These are phyloP conservation scores for Solanum bulbocastanum DNA, from an alignment of 257 asterid genomes.

Conservation along the genomic window DNA sequence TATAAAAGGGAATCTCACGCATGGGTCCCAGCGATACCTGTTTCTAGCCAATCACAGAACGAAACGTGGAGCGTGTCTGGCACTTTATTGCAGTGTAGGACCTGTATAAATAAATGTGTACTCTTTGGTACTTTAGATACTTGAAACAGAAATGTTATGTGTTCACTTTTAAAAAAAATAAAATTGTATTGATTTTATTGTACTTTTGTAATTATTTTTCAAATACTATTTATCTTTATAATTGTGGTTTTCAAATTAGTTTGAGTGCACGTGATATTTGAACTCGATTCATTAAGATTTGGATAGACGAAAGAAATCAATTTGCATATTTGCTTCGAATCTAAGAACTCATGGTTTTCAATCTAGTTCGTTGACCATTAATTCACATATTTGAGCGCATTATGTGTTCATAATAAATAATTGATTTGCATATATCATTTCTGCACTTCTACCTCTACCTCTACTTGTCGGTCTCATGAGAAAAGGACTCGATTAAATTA, in stretches of 20 bases:
- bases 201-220: not conserved
- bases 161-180: no score
- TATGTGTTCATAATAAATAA: not conserved
- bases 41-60: not conserved
- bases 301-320: not conserved
- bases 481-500: not conserved
- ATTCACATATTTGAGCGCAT: not conserved
- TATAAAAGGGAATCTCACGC: not conserved
- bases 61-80: conserved; percentile 1
- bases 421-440: not conserved
- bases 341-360: not conserved
- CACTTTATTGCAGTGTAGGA: not conserved
- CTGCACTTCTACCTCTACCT: not conserved
- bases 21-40: not conserved
- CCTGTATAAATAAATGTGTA: not conserved
- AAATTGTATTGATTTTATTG: not conserved
- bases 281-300: not conserved
- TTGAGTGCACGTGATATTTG: not conserved
- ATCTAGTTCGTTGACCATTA: not conserved
- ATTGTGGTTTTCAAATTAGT: not conserved
- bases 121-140: not conserved
- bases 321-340: not conserved
- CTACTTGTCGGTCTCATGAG: not conserved
- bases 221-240: not conserved
- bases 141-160: not conserved